Evolutionary conservation across 495 filamentous ascomycete genomes (phyloP), one percentile per base, ranked within the genome.

Genomic region (Aspergillus campestris): DNA sequence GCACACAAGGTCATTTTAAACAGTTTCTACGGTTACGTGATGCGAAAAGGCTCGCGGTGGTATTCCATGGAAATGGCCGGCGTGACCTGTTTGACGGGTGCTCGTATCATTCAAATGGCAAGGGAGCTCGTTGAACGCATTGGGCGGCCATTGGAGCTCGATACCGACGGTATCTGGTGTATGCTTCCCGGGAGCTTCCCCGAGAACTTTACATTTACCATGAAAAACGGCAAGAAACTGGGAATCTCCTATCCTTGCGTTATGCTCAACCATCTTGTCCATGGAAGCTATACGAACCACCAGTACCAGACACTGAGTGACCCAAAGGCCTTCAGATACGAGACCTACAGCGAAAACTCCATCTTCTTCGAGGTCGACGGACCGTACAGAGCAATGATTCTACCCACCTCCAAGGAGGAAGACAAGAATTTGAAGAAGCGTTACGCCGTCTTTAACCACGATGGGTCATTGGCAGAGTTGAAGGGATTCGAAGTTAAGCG

Each of bases 41-140:
- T 99, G 92, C 75, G 92, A 65, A 99, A 99, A 62, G 92, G 92
- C 5, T 96, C 91, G 34, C 77, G 92, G 40, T 99, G 92, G 92
- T 99, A 97, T 60, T 97, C 94, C 32, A 86, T 99, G 87, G 92
- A 97, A 63, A 99, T 99, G 92, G 92, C 92, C 9, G 92, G 92
- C 58, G 94, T 99, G 13, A 99, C 92, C 28, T 99, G 92, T 71
- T 66, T 99, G 46, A 99, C 92, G 1, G 92, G 92, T 45, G 92
- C 92, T 11, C 88, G 82, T 44, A 99, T 99, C 61, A 99, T 99
- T 61, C 92, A 97, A 59, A 83, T 99, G 79, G 92, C 92, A 12
- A 79, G 90, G 61, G 85, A 94, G 53, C 75, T 99, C 12, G 90
- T 99, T 8, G 92, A 99, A 57, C 78, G 92, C 11, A 84, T 99